phyloP scores from a whole-genome alignment of 495 filamentous ascomycete genomes.

The Penicillium lagena region DNA sequence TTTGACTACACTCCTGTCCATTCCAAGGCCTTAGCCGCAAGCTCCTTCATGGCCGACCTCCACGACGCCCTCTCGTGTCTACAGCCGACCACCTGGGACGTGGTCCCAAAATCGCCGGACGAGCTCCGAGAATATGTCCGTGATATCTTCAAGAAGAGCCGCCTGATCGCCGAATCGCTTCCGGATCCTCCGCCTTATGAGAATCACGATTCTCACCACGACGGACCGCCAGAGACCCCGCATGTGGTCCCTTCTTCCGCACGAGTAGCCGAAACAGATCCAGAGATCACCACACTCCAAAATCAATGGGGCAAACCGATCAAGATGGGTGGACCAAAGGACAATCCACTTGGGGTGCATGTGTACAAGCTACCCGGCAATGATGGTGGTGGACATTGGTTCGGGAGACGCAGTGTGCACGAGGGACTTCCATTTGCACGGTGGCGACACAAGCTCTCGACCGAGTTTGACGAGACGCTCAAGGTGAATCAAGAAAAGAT shows the following conservation, averaged over 20 bases:
- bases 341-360: slow-evolving; percentile 69
- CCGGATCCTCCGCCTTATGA: slow-evolving; percentile 48
- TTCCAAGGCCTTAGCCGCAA: neutral
- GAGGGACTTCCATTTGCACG: slow-evolving; percentile 64
- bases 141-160: slow-evolving; percentile 55
- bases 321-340: slow-evolving; percentile 54
- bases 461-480: slow-evolving; percentile 48
- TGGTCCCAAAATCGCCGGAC: slow-evolving; percentile 48
- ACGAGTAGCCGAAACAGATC: slow-evolving; percentile 42
- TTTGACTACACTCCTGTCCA: neutral
- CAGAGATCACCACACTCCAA: slow-evolving; percentile 47
- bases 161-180: slow-evolving; percentile 70
- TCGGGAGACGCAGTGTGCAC: slow-evolving; percentile 79
- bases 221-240: slow-evolving; percentile 14
- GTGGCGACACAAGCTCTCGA: slow-evolving; percentile 46
- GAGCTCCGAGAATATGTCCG: slow-evolving; percentile 47
- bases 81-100: slow-evolving; percentile 60
- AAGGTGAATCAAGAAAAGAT: slow-evolving; percentile 54
- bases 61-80: slow-evolving; percentile 72
- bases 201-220: neutral
- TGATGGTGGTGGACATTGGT: slow-evolving; percentile 86
- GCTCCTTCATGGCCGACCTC: slow-evolving; percentile 49
- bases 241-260: slow-evolving; percentile 46
- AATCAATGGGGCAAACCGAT: slow-evolving; percentile 82
- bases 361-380: slow-evolving; percentile 75